Evolutionary conservation across 305 asterid genomes (phyloP).

Genomic region (Lippia alba): DNA sequence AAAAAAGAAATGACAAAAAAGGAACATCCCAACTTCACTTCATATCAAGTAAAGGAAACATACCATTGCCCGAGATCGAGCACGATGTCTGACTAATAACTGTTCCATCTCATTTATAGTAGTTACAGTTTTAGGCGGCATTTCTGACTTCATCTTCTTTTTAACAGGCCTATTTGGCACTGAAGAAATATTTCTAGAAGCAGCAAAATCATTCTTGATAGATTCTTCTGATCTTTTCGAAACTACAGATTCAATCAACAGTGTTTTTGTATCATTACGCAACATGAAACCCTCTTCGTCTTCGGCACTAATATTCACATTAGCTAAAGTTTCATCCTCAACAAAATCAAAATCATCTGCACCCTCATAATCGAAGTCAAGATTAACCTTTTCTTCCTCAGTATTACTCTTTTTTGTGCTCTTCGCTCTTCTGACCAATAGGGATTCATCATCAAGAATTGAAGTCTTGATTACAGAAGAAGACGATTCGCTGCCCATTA

Average conservation of each 20-base stretch:
- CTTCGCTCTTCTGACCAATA: conserved; percentile 41
- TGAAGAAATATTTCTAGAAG: conserved; percentile 39
- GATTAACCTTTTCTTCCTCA: conserved; percentile 33
- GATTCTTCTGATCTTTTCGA: conserved; percentile 23
- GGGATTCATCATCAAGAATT: conserved; percentile 39
- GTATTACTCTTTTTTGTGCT: conserved; percentile 38
- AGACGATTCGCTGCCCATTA: conserved; percentile 31
- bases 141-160: conserved; percentile 81
- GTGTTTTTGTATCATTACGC: conserved; percentile 35
- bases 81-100: conserved; percentile 65
- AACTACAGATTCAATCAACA: conserved; percentile 37
- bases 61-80: conserved; percentile 93
- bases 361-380: conserved; percentile 40
- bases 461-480: conserved; percentile 32
- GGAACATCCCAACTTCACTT: neutral
- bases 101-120: conserved; percentile 66
- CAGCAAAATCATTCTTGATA: conserved; percentile 12
- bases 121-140: conserved; percentile 84
- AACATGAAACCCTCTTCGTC: conserved; percentile 46
- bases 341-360: conserved; percentile 60
- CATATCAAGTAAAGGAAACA: conserved; percentile 29
- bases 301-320: conserved; percentile 25
- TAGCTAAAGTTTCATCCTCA: conserved; percentile 65
- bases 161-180: conserved; percentile 37
- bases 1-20: conserved; percentile 13